Base-by-base conservation (phyloP, 2,329 filamentous ascomycete genomes). In the Exophiala dermatitidis region DNA sequence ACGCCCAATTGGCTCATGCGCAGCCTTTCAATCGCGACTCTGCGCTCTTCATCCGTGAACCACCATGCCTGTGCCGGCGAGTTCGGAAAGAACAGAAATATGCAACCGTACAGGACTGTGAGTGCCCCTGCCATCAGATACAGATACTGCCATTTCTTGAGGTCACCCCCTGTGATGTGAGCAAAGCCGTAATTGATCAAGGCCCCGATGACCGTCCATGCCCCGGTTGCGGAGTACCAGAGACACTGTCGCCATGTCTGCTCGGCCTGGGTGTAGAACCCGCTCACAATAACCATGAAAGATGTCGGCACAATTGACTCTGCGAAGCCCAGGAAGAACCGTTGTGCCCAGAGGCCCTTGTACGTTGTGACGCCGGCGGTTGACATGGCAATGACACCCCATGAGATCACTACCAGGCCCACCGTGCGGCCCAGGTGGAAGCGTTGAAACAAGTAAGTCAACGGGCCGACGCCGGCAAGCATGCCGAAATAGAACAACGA, bases 401-500 rank as follows among this genome's bases (percentile, higher is more conserved):
- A 89, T 4, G 85, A 49, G 46, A 86, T 69, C 9, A 87, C 82
- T 1, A 83, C 71, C 8, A 64, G 72, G 8, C 84, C 84, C 2
- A 90, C 75, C 1, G 85, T 78, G 44, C 77, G 75, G n/a, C 82
- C 78, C 1, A 81, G 74, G 54, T 81, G 74, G 71, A 88, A 86
- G 19, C 80, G 78, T 67, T 90, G 86, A 1, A 88, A 72, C 0
- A 79, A 72, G 55, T 85, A 87, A 0, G 83, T 84, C 78, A 88
- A 82, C 1, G 85, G 86, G 57, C 88, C 89, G 2, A 86, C 71
- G 0, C 86, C 86, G 0, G 79, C 81, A 1, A 90, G 75, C 84
- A 87, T 86, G 36, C 86, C 86, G 60, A 90, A 88, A 71, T 89
- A 62, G 54, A 59, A 62, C 38, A 57, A 44, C 31, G 84, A 88